Conservation (phyloP, 2,329 filamentous ascomycete species). For the Thielaviopsis punctulata region DNA sequence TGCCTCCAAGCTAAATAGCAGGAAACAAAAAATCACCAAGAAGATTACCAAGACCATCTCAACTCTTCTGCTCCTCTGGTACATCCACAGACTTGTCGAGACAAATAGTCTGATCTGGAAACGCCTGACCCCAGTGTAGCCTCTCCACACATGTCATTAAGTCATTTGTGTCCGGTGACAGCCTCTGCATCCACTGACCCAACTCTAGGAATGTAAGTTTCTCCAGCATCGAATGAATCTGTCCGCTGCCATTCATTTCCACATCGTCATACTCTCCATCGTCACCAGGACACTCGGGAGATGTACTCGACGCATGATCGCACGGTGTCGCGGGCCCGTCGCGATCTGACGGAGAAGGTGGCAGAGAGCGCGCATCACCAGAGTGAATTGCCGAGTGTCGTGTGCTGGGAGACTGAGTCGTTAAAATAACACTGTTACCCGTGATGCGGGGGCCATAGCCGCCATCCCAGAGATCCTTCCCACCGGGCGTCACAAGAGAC, state of each 20-base stretch:
- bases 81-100: constrained; percentile 3
- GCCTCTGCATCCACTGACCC: constrained; percentile 3
- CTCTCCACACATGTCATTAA: constrained; percentile 7
- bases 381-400: not conserved
- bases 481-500: constrained; percentile 17
- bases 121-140: constrained; percentile 6
- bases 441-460: constrained; percentile 21
- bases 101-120: not conserved
- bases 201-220: constrained; percentile 5
- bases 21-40: no score
- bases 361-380: not conserved
- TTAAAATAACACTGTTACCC: constrained; percentile 26
- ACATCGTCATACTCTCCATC: not conserved
- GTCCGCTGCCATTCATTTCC: not conserved
- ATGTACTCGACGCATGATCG: not conserved
- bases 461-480: constrained; percentile 11
- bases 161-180: not conserved
- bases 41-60: no score
- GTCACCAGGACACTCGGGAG: not conserved
- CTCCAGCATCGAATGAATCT: not conserved
- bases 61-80: not conserved
- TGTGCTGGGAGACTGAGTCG: constrained; percentile 5
- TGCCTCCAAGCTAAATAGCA: no score
- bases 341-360: constrained; percentile 5
- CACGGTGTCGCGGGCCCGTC: constrained; percentile 7